phyloP scores from a whole-genome alignment of 2,329 filamentous ascomycete species.

The Colletotrichum australisinense region DNA sequence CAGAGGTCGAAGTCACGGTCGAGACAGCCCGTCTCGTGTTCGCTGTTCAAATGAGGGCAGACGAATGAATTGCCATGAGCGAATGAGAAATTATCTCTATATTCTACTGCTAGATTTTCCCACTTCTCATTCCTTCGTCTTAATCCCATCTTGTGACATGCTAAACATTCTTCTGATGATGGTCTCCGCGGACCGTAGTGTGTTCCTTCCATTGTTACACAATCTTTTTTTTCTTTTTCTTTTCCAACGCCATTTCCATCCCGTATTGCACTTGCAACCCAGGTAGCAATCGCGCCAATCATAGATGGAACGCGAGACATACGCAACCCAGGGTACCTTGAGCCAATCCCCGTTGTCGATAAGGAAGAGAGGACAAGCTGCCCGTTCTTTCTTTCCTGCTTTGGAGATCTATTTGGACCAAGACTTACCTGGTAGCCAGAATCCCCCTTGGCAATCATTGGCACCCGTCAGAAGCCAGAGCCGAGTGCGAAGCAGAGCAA shows the following conservation, averaged over 20 bases:
- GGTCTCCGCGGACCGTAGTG: neutral
- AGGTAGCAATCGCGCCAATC: conserved; percentile 6
- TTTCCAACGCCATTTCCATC: neutral
- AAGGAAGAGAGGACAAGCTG: neutral
- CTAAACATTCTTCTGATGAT: neutral
- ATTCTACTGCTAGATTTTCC: neutral
- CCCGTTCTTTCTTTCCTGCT: neutral
- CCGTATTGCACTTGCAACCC: neutral
- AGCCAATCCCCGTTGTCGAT: neutral
- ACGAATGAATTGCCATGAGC: neutral
- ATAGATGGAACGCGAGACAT: neutral
- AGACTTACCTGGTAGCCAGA: too few relatives aligned
- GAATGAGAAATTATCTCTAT: neutral
- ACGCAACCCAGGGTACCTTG: neutral
- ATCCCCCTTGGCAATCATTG: too few relatives aligned
- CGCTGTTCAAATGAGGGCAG: neutral
- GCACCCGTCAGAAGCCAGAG: neutral
- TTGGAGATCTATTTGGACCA: too few relatives aligned
- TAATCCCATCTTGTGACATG: neutral
- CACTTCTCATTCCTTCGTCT: neutral
- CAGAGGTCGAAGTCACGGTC: too few relatives aligned
- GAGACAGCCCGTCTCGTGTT: conserved; percentile 5
- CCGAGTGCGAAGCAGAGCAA: neutral
- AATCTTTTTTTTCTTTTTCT: neutral
- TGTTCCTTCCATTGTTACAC: conserved; percentile 13